Conservation (phyloP, 2,329 filamentous ascomycete species). For the Neofusicoccum kwambonambiense region DNA sequence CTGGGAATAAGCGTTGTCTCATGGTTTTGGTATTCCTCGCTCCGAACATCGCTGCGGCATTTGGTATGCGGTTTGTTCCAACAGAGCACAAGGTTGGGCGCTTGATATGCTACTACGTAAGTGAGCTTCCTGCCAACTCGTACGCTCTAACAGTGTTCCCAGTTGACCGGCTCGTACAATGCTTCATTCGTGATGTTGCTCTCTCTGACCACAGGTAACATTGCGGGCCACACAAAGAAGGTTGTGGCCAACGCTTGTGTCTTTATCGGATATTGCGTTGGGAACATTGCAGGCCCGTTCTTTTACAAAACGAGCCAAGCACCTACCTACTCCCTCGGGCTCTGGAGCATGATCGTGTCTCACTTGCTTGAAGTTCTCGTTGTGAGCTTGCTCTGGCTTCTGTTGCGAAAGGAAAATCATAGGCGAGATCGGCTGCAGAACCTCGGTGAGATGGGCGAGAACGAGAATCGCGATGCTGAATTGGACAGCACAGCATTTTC, state of each 20-base stretch:
- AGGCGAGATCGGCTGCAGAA: conserved; percentile 25
- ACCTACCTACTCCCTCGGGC: conserved; percentile 35
- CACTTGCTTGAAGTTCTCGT: conserved; percentile 29
- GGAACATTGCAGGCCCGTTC: conserved; percentile 44
- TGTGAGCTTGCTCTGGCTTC: conserved; percentile 30
- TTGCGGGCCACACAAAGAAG: conserved; percentile 41
- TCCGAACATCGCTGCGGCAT: background rate
- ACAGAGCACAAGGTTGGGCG: background rate
- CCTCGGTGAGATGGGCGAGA: background rate
- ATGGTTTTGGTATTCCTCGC: background rate
- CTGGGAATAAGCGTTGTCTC: background rate
- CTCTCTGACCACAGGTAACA: conserved; percentile 30
- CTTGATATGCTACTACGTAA: background rate
- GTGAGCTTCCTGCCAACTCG: background rate
- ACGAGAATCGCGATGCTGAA: conserved; percentile 18
- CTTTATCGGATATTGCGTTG: conserved; percentile 46
- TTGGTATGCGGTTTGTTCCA: background rate
- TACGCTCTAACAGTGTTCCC: background rate
- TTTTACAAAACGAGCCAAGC: conserved; percentile 40
- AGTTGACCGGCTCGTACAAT: conserved; percentile 25
- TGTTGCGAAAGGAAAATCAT: conserved; percentile 35
- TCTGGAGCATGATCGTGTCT: conserved; percentile 26
- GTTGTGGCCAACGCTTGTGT: conserved; percentile 47
- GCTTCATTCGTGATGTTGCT: conserved; percentile 30
- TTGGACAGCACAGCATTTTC: conserved; percentile 32